Percentiles rank a stretch among this genome's conserved stretches.
Conservation (phyloP, 768 basidiomycete species). For the Brasilioporus rufonigricans region DNA sequence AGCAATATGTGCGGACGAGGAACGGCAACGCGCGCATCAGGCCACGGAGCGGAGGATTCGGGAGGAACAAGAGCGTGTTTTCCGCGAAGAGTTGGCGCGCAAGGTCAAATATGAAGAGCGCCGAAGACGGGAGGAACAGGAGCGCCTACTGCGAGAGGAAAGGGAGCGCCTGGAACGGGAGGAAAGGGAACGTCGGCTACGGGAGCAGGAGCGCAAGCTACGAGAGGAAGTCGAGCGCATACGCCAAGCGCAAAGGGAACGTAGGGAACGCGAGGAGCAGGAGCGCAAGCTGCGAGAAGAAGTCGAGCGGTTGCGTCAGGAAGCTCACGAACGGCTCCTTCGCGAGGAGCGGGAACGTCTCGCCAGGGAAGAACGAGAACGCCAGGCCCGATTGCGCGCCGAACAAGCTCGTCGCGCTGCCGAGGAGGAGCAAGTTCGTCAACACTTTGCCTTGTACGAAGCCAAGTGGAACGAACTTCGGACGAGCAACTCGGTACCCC, state of each 20-base stretch:
- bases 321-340: conserved; percentile 1
- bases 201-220: conserved; percentile 7
- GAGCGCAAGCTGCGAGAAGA: conserved; percentile 12
- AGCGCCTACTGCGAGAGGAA: conserved; percentile 6
- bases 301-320: neutral
- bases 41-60: conserved; percentile 20
- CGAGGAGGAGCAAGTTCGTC: conserved; percentile 5
- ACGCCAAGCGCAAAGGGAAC: neutral
- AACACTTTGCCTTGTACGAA: conserved; percentile 29
- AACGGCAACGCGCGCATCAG: conserved; percentile 20
- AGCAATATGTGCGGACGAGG: conserved; percentile 12
- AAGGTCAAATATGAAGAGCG: conserved; percentile 15
- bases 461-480: conserved; percentile 38
- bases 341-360: conserved; percentile 7
- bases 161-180: conserved; percentile 11
- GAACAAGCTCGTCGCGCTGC: conserved; percentile 16
- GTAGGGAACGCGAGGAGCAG: conserved; percentile 7
- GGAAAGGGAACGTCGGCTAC: neutral
- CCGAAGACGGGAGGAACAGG: conserved; percentile 10
- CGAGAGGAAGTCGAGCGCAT: conserved; percentile 10
- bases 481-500: conserved; percentile 14
- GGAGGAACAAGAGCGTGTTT: conserved; percentile 21
- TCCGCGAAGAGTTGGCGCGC: conserved; percentile 4
- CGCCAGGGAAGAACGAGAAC: conserved; percentile 20
- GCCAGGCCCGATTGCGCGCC: conserved; percentile 18